Base-by-base conservation (phyloP, 2,329 filamentous ascomycete species). In the Talaromyces rugulosus region DNA sequence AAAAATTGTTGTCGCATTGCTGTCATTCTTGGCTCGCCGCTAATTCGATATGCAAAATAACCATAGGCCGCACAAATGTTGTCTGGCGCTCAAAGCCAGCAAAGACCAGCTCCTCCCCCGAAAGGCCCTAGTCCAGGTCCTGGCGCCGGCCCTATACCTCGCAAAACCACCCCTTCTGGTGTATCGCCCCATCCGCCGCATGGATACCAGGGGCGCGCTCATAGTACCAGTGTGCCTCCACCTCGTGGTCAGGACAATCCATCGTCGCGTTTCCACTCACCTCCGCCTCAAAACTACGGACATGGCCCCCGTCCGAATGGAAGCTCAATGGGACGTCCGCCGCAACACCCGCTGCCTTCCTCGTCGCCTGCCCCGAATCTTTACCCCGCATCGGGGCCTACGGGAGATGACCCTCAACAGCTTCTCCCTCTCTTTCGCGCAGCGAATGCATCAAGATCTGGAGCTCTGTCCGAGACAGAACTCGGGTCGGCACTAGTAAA, bases 401-500 rank as follows among this genome's bases (percentile, higher is more conserved):
- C 79, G 74, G 64, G 82, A 75, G 66, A 84, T 78, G 68, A 83
- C 74, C 81, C 82, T 12, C 78, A 82, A 58, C 84, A 87, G 64
- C 83, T 99, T 18, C 87, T 92, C 74, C 90, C 90, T 4, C 82
- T 98, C 30, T 99, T 98, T 79, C 85, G 90, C 64, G 92, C 92
- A 1, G 94, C 97, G 14, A 96, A 99, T 78, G 93, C 67, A 34
- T 75, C 74, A 85, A 89, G 87, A 61, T 92, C 85, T 58, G 93
- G 94, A 23, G 87, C 92, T 66, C 84, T 99, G 54, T 92, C 90
- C 2, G 93, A 96, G 77, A 83, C 83, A 58, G 94, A 98, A 76
- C 87, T 99, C 12, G 89, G 91, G 9, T 89, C 90, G 1, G 95
- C 95, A 23, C 87, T 99, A 5, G 93, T 98, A 63, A 99, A 99